phyloP scores from a whole-genome alignment of 129 eudicot genomes.

The Lonicera japonica region DNA sequence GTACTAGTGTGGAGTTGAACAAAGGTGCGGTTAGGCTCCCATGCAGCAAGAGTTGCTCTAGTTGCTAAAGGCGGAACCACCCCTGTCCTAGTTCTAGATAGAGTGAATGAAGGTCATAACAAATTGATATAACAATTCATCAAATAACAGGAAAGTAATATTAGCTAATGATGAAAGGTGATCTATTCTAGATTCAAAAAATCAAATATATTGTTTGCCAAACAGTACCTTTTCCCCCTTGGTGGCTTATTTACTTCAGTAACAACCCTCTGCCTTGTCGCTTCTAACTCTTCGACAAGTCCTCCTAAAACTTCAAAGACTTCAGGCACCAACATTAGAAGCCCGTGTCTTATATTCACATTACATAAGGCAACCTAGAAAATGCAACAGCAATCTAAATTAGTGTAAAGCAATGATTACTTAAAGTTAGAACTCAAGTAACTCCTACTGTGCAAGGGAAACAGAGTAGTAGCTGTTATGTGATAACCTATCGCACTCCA shows the following conservation, averaged over 20 bases:
- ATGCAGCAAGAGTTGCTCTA: slow-evolving; percentile 89
- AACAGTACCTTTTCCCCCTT: slow-evolving; percentile 75
- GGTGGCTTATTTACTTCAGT: slow-evolving; percentile 91
- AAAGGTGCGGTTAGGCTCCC: slow-evolving; percentile 38
- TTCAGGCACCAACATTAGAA: slow-evolving; percentile 90
- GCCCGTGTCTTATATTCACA: slow-evolving; percentile 71
- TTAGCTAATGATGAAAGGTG: background rate
- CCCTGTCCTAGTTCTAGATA: slow-evolving; percentile 61
- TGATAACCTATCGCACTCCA: background rate
- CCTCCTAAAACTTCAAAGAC: slow-evolving; percentile 83
- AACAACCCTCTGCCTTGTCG: slow-evolving; percentile 77
- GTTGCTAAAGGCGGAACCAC: slow-evolving; percentile 57
- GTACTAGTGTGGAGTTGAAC: slow-evolving; percentile 21
- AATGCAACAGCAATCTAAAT: background rate
- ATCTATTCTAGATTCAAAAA: background rate
- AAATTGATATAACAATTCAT: background rate
- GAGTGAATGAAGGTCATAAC: background rate
- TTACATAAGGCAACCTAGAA: slow-evolving; percentile 67
- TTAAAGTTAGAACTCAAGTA: background rate
- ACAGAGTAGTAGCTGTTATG: background rate
- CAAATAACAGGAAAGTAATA: slow-evolving; percentile 3
- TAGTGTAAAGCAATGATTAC: background rate
- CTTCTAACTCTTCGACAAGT: slow-evolving; percentile 71
- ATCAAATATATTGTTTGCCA: background rate
- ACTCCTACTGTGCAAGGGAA: background rate